Percentiles rank a stretch among this genome's conserved stretches.
These are phyloP conservation scores for Middelhovenomyces tepae DNA, from an alignment of 805 yeast species.

Conservation along the genomic window DNA sequence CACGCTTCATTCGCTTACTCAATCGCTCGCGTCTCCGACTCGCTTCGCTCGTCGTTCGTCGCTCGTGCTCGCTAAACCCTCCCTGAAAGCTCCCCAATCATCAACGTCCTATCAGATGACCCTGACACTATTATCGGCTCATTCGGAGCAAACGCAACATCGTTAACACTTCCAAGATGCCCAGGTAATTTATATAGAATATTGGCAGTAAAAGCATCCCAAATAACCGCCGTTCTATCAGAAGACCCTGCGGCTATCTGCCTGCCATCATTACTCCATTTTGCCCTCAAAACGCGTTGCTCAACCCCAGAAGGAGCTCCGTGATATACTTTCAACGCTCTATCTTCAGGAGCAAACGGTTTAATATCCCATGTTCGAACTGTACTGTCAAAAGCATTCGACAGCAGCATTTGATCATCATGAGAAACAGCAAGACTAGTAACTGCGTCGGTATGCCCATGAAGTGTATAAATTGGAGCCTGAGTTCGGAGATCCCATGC, in stretches of 20 bases:
- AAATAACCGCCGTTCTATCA: constrained; percentile 47
- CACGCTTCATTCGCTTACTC: too few relatives aligned
- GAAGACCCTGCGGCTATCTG: constrained; percentile 50
- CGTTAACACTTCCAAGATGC: constrained; percentile 54
- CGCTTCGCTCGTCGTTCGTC: too few relatives aligned
- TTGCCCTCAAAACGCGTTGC: constrained; percentile 41
- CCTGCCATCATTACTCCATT: constrained; percentile 33
- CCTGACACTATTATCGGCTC: constrained; percentile 36
- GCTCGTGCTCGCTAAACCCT: too few relatives aligned
- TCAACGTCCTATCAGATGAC: constrained; percentile 48
- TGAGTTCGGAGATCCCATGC: constrained; percentile 50
- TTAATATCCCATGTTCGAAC: constrained; percentile 51
- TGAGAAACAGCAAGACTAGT: constrained; percentile 45
- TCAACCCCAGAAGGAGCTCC: constrained; percentile 50
- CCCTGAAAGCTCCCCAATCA: too few relatives aligned
- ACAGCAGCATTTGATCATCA: constrained; percentile 40
- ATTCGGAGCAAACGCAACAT: constrained; percentile 46
- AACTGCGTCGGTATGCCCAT: constrained; percentile 39
- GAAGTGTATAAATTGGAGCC: constrained; percentile 38
- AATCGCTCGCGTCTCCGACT: too few relatives aligned
- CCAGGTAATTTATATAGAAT: constrained; percentile 45
- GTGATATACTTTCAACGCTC: constrained; percentile 35
- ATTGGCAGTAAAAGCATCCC: constrained; percentile 49
- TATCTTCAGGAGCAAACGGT: constrained; percentile 31
- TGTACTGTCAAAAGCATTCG: constrained; percentile 49